A percentile compares a stretch with the other conserved stretches of the same genome.
phyloP scores from a whole-genome alignment of 352 stramenopile genomes.

The Pythium sukuiense region DNA sequence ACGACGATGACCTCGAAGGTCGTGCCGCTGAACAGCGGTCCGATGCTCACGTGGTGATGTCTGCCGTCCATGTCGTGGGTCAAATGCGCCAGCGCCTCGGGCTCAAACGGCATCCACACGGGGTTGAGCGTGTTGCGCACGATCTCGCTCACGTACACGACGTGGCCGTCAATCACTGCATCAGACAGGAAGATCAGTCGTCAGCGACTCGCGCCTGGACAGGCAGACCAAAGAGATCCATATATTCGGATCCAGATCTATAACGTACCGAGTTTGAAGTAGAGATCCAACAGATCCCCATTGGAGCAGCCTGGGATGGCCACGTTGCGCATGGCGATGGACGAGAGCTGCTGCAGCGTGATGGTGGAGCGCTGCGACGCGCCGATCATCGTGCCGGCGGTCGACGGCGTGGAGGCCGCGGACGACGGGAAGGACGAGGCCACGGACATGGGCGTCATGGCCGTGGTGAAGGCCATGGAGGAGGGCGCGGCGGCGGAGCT shows the following conservation, averaged over 20 bases:
- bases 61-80: slow-evolving; percentile 22
- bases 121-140: slow-evolving; percentile 71
- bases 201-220: background rate
- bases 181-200: slow-evolving; percentile 1
- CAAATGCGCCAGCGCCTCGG: slow-evolving; percentile 31
- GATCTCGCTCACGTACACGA: slow-evolving; percentile 78
- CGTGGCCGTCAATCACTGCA: slow-evolving; percentile 61
- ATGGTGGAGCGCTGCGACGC: slow-evolving; percentile 34
- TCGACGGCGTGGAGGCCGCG: background rate
- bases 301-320: slow-evolving; percentile 44
- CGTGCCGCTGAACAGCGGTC: slow-evolving; percentile 44
- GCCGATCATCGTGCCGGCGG: background rate
- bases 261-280: slow-evolving; percentile 70
- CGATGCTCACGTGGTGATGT: slow-evolving; percentile 37
- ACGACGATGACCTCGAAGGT: slow-evolving; percentile 71
- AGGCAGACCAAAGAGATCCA: too few species aligned
- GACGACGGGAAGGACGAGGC: slow-evolving; percentile 3
- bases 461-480: slow-evolving; percentile 10
- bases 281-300: slow-evolving; percentile 64
- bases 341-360: slow-evolving; percentile 73
- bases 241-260: background rate
- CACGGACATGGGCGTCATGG: slow-evolving; percentile 6
- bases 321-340: slow-evolving; percentile 80
- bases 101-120: slow-evolving; percentile 81
- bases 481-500: slow-evolving; percentile 7